Base-by-base conservation (phyloP, 2,329 filamentous ascomycete species). In the Beauveria caledonica region DNA sequence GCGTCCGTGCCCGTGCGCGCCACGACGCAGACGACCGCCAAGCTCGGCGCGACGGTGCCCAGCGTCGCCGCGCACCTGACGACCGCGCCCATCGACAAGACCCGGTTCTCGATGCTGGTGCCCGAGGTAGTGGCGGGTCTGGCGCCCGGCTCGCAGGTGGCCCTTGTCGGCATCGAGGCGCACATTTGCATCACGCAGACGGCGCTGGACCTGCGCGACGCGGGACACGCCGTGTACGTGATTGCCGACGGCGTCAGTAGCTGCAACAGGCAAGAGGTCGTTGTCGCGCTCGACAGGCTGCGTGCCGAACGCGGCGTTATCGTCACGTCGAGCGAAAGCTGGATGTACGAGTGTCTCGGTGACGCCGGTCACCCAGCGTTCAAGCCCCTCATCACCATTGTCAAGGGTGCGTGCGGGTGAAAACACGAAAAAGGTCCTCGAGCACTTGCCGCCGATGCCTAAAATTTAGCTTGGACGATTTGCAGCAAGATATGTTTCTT, bases 121-220 rank as follows among this genome's bases (percentile, higher is more conserved):
- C 88, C 90, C 0, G 79, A 86, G 44, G 77, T 96, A 48, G 76
- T 79, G 27, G 64, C 66, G 63, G 39, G 67, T 50, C 66, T 74
- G 21, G 63, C 69, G 1, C 67, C 73, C 1, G 70, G 70, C 1
- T 76, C 83, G 23, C 82, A 87, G 67, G 82, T 91, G 58, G 87
- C 90, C 60, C 85, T 97, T 64, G 87, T 96, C 17, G 93, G 93
- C 42, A 96, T 97, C 70, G 93, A 97, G 76, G 84, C 85, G 45
- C 93, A 97, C 75, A 94, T 97, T 71, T 97, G 93, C 78, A 86
- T 97, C 33, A 92, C 90, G 63, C 93, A 97, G 80, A 97, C 93
- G 46, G 85, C 90, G 17, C 80, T 97, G 46, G 93, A 97, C 76
- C 77, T 96, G 53, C 77, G 94, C 48, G 77, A 79, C 23, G 80